These are phyloP conservation scores for Phyllosticta ampelicida DNA, from an alignment of 2,329 filamentous ascomycete genomes.

Conservation along the genomic window DNA sequence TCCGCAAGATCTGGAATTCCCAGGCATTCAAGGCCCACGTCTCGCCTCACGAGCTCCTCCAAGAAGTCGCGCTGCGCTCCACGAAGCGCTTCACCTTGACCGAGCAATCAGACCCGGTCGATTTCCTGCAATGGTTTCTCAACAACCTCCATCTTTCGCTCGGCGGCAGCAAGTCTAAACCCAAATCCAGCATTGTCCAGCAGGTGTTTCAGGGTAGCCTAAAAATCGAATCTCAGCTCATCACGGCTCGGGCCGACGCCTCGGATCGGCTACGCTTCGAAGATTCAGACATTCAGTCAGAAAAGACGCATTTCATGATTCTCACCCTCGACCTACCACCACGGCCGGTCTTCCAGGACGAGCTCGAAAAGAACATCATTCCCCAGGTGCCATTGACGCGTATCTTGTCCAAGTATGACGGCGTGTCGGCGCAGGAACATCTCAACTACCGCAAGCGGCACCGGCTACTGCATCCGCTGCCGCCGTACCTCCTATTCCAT, in stretches of 20 bases:
- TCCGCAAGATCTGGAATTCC: constrained; percentile 97
- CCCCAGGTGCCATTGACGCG: constrained; percentile 68
- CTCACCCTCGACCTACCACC: constrained; percentile 87
- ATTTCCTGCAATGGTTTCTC: constrained; percentile 95
- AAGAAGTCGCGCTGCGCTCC: constrained; percentile 83
- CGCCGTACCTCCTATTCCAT: constrained; percentile 85
- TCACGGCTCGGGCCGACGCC: constrained; percentile 80
- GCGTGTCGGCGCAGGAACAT: constrained; percentile 75
- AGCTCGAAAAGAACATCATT: constrained; percentile 90
- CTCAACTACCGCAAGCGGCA: constrained; percentile 82
- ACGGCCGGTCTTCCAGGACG: constrained; percentile 90
- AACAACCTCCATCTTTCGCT: constrained; percentile 90
- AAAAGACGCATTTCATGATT: constrained; percentile 73
- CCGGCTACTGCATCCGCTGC: constrained; percentile 78
- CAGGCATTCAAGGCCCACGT: constrained; percentile 94
- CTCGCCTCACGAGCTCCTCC: constrained; percentile 90
- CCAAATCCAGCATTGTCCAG: constrained; percentile 77
- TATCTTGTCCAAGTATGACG: constrained; percentile 88
- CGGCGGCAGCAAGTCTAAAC: constrained; percentile 79
- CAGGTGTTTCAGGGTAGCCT: constrained; percentile 87
- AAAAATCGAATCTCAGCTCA: constrained; percentile 85
- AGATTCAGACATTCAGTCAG: constrained; percentile 73
- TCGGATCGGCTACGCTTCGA: constrained; percentile 86
- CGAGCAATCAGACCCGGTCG: constrained; percentile 84
- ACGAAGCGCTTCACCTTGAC: constrained; percentile 90